phyloP scores from a whole-genome alignment of 805 yeast genomes.

The Lipomyces anomalus region DNA sequence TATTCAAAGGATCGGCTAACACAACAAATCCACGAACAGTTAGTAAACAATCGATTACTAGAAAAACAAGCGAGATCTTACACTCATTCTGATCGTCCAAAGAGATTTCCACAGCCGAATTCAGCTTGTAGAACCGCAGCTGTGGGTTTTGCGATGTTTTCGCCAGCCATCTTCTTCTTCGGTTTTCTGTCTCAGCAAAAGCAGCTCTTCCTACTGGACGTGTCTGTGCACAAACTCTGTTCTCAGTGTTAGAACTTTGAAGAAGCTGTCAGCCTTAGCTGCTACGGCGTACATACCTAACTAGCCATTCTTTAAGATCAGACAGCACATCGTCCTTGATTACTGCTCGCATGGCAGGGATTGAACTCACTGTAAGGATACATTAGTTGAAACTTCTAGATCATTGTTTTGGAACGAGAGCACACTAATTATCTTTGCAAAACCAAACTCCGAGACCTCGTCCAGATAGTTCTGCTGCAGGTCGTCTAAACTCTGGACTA shows the following conservation, averaged over 20 bases:
- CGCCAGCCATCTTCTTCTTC: constrained; percentile 57
- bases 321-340: constrained; percentile 66
- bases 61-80: too few relatives aligned
- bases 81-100: constrained; percentile 49
- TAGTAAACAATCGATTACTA: too few relatives aligned
- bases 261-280: not conserved
- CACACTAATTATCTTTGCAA: constrained; percentile 54
- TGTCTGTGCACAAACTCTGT: constrained; percentile 36
- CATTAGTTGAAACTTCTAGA: not conserved
- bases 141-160: constrained; percentile 42
- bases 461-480: constrained; percentile 63
- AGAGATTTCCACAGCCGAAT: constrained; percentile 79
- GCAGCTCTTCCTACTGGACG: constrained; percentile 52
- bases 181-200: constrained; percentile 47
- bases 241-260: too few relatives aligned
- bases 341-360: constrained; percentile 67
- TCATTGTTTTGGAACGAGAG: not conserved
- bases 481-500: constrained; percentile 60
- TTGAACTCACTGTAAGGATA: constrained; percentile 45
- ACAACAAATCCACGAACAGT: not conserved
- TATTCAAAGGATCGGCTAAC: constrained; percentile 43
- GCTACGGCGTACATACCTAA: constrained; percentile 7
- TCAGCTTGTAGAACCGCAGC: constrained; percentile 57
- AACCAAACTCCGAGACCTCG: constrained; percentile 61
- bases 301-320: constrained; percentile 56